Evolutionary conservation across 73 alveolate genomes (phyloP), one percentile per base, ranked within the genome.

Genomic region (Tetrahymena elliotti): DNA sequence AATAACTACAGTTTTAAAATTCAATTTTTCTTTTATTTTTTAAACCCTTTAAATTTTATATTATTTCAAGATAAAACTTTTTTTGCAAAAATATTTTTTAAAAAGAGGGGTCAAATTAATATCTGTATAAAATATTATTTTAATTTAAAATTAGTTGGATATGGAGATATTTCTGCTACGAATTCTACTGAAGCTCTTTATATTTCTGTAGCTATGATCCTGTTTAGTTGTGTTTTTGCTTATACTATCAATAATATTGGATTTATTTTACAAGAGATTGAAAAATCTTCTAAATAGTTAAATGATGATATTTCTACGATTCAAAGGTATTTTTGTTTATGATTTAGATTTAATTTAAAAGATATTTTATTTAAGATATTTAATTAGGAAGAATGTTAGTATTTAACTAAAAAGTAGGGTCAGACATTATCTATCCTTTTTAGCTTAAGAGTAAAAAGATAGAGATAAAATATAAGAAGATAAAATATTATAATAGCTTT

Each of bases 131-230:
- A n/a, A 16, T 31, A 2, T n/a, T 9, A 22, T 3, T 54, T 54
- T 3, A 54, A 13, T 31, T n/a, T n/a, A n/a, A 12, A 7, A 41
- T 12, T 6, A 54, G 99, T 97, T 0, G 99, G 99, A 20, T 98
- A 97, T 95, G 99, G 99, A 27, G 99, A 98, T 94, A 95, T 98
- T 6, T 96, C 98, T 27, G 97, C 98, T 4, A 95, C 68, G 20
- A 97, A 97, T 47, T 38, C 92, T 27, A 10, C 93, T 38, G 99
- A 98, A 95, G 95, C 96, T 84, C 41, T 96, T 13, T 84, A 97
- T 52, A 93, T 98, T 27, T 93, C 97, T 34, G 31, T 96, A 22
- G 96, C 98, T 98, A 97, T 98, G 99, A 92, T 97, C 83, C 95
- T 97, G 35, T 94, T 94, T 37, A 94, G 95, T 82, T 83, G 94